A percentile compares a stretch with the other conserved stretches of the same genome.
phyloP scores from a whole-genome alignment of 1,284 basidiomycete genomes.

The Psilocybe mexicana region DNA sequence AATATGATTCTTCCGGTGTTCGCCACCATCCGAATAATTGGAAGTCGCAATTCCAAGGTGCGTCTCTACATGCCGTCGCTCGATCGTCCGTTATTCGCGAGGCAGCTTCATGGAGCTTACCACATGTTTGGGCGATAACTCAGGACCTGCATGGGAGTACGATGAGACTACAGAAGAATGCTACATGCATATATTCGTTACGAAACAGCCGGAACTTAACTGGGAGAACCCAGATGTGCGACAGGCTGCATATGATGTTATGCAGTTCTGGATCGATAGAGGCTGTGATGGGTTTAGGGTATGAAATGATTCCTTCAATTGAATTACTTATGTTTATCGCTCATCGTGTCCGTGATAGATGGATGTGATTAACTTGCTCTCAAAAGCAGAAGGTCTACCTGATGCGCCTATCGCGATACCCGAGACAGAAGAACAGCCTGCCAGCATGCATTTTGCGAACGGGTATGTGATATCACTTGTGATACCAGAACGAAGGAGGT shows the following conservation, averaged over 20 bases:
- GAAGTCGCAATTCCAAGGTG: constrained; percentile 67
- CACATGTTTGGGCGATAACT: neutral
- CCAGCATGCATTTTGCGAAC: constrained; percentile 55
- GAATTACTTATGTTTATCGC: neutral
- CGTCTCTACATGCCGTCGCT: neutral
- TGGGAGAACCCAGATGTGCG: constrained; percentile 72
- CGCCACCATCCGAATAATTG: constrained; percentile 75
- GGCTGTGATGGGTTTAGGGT: constrained; percentile 79
- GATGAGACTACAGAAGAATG: constrained; percentile 71
- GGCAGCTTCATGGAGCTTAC: neutral
- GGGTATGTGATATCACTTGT: constrained; percentile 42
- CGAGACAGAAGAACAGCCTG: constrained; percentile 57
- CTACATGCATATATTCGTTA: constrained; percentile 73
- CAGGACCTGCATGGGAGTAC: constrained; percentile 75
- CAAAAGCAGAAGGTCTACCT: constrained; percentile 62
- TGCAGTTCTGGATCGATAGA: constrained; percentile 74
- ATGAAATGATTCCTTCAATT: constrained; percentile 17
- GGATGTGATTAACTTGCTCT: constrained; percentile 72
- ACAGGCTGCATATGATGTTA: constrained; percentile 62
- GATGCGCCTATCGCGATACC: constrained; percentile 61
- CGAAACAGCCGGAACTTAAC: constrained; percentile 78
- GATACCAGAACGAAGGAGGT: neutral
- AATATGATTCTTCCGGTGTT: constrained; percentile 51
- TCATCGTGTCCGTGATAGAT: constrained; percentile 41
- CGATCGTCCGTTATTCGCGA: neutral